Percentiles rank a stretch among this genome's conserved stretches.
phyloP scores from a whole-genome alignment of 768 basidiomycete species.

The Trichaptum fuscoviolaceum region DNA sequence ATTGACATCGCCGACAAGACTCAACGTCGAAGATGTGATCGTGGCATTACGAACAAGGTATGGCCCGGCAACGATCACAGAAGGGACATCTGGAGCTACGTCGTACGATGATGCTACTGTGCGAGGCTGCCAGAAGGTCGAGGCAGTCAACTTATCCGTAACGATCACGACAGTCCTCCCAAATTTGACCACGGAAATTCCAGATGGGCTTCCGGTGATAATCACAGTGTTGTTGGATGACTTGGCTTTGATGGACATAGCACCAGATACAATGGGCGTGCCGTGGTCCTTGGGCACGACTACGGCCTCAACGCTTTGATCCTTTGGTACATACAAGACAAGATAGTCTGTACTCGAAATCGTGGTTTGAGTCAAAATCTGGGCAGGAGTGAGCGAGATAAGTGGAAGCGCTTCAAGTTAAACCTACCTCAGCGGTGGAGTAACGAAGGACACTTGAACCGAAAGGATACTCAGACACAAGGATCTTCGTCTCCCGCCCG shows the following conservation, averaged over 20 bases:
- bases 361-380: slow-evolving; percentile 16
- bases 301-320: slow-evolving; percentile 16
- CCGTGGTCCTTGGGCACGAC: slow-evolving; percentile 4
- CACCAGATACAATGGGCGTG: slow-evolving; percentile 10
- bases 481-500: slow-evolving; percentile 20
- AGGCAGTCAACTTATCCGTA: slow-evolving; percentile 21
- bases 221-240: slow-evolving; percentile 10
- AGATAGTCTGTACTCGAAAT: slow-evolving; percentile 17
- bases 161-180: slow-evolving; percentile 16
- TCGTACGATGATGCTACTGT: slow-evolving; percentile 13
- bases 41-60: slow-evolving; percentile 28
- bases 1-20: slow-evolving; percentile 23
- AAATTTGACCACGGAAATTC: slow-evolving; percentile 13
- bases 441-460: slow-evolving; percentile 18
- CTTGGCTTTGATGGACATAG: slow-evolving; percentile 12
- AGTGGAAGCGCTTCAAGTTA: neutral
- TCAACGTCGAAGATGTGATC: slow-evolving; percentile 13
- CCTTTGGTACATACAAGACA: slow-evolving; percentile 17
- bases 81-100: slow-evolving; percentile 16
- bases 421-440: slow-evolving; percentile 15
- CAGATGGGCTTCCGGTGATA: slow-evolving; percentile 12
- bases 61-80: slow-evolving; percentile 23
- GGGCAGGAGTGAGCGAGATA: neutral
- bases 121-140: slow-evolving; percentile 20
- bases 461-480: slow-evolving; percentile 21